Base-by-base conservation (phyloP, 805 yeast species). In the Candida khao-thaluensis region DNA sequence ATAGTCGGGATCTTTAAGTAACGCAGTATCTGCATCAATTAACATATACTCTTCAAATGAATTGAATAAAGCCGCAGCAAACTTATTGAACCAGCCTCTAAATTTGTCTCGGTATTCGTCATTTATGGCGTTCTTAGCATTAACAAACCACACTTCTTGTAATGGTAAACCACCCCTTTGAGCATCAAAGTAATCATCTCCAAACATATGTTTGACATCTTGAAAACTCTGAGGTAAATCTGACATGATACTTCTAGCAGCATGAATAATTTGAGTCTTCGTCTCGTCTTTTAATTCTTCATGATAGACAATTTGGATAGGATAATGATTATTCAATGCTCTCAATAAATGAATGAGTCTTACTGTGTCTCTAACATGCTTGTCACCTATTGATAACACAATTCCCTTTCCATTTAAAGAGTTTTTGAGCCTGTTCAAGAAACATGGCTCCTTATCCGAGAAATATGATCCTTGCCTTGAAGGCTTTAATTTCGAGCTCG, bases 31-130 rank as follows among this genome's bases (percentile, higher is more conserved):
- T 2, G 81, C 73, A 53, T 77, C 81, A 43, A 77, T 49, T 45
- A 76, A 53, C 17, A 77, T 62, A 57, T 69, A 67, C 37, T 76
- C 80, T 45, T 75, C 79, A 49, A 72, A 76, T 1, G 80, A 69
- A 44, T 71, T 78, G 54, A 81, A 80, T 23, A 77, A 42, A 21
- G 72, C 64, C 1, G 84, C 81, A 18, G 77, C 49, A 55, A 81
- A 66, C 52, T 79, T 81, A 36, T 59, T 55, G 14, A 51, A 50
- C 44, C 48, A 56, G 7, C 43, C 45, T 5, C 39, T 41, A 21
- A 57, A 56, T 32, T 52, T 53, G 10, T 30, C 43, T 22, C 44
- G 40, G 37, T 46, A 56, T 22, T 46, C 37, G 14, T 47, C 49
- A 25, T 45, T 44, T 15, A 57, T 48, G 3, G 47, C 52, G 34